Evolutionary conservation across 345 rosid genomes (phyloP), one percentile per base, ranked within the genome.

Genomic region (Rhodamnia argentea): DNA sequence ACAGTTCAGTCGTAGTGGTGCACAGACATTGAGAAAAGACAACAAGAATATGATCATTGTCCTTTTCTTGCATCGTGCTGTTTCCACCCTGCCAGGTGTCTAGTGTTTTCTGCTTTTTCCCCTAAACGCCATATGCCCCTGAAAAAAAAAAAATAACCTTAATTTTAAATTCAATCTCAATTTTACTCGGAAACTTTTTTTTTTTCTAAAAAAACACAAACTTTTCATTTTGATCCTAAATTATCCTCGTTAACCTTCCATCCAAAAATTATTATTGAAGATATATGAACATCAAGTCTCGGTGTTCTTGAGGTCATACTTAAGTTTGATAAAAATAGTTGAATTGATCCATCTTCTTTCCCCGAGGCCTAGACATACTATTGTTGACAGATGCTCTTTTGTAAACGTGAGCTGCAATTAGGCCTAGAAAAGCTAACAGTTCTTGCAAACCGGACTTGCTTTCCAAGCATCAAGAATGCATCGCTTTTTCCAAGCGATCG

Each of bases 161-260:
- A 9, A 8, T 47, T 47, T 47, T 9, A 58, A 12, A 14, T 58
- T 58, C 14, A 0, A 26, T 57, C n/a, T 10, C 29, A 58, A 26
- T 24, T 58, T 0, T 58, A 1, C 62, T 58, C 0, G 0, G 0
- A 26, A 24, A 5, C 0, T 14, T 58, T 58, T 2, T 57, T 24
- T 0, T 57, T 10, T 11, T 10, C 23, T 0, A 0, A 55, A 22
- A 24, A 58, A 57, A 24, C 13, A 59, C 5, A 13, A 12, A 58
- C 13, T n/a, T 57, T 26, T n/a, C 64, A n/a, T 7, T 13, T 59
- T 26, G 5, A 59, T 59, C 15, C 8, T 0, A 0, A 1, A 26
- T 0, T 2, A 2, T 10, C 12, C 10, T 47, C 23, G 3, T 24
- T 58, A 58, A 58, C 15, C 32, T 7, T 58, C 8, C 13, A 0